phyloP scores from a whole-genome alignment of 352 stramenopile genomes.

The Peronospora farinosa region DNA sequence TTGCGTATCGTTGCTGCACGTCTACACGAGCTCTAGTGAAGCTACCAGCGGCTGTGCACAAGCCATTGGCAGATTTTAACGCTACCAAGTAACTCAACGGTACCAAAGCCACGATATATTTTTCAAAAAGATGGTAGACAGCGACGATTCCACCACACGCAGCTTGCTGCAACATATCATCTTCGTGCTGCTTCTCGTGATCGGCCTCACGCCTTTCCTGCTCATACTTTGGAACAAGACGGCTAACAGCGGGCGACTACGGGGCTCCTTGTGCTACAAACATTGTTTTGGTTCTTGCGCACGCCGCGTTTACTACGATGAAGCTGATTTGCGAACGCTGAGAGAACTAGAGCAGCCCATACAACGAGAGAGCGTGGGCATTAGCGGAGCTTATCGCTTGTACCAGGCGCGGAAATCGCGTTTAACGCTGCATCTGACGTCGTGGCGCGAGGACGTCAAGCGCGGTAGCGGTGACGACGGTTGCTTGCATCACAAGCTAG shows the following conservation, averaged over 20 bases:
- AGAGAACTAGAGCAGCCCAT: slow-evolving; percentile 43
- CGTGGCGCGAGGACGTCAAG: slow-evolving; percentile 65
- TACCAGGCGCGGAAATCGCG: slow-evolving; percentile 44
- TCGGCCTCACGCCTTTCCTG: slow-evolving; percentile 38
- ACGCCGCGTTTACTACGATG: slow-evolving; percentile 44
- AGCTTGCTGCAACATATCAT: slow-evolving; percentile 43
- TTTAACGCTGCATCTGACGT: slow-evolving; percentile 44
- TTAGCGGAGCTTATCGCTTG: slow-evolving; percentile 51
- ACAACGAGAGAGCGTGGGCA: slow-evolving; percentile 35
- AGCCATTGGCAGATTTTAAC: too few relatives aligned
- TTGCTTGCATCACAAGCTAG: slow-evolving; percentile 44
- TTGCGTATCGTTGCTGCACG: too few relatives aligned
- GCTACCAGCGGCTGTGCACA: too few relatives aligned
- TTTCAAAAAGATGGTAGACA: too few relatives aligned
- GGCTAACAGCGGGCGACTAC: slow-evolving; percentile 32
- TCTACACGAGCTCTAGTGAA: too few relatives aligned
- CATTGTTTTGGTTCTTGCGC: slow-evolving; percentile 24
- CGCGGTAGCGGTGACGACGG: slow-evolving; percentile 31
- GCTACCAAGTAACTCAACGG: too few relatives aligned
- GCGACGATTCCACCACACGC: slow-evolving; percentile 13
- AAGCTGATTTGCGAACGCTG: slow-evolving; percentile 46
- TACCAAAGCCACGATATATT: too few relatives aligned
- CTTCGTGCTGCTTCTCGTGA: slow-evolving; percentile 37
- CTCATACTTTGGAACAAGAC: slow-evolving; percentile 45
- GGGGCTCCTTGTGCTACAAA: slow-evolving; percentile 32